phyloP scores from a whole-genome alignment of 2,329 filamentous ascomycete genomes.

The Pleomassaria siparia region DNA sequence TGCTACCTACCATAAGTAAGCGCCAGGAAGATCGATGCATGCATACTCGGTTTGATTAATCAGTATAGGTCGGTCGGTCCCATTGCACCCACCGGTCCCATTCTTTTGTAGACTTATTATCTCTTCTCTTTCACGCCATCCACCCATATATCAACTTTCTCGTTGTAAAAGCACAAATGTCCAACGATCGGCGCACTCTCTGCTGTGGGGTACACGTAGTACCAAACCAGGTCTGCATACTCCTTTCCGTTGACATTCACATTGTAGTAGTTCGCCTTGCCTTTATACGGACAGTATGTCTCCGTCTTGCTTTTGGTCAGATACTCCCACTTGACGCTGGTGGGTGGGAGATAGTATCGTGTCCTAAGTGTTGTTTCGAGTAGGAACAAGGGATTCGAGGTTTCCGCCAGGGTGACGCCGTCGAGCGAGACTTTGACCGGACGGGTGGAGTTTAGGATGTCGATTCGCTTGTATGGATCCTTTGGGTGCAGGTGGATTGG shows the following conservation, averaged over 20 bases:
- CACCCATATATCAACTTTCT: slow-evolving; percentile 65
- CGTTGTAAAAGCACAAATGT: slow-evolving; percentile 66
- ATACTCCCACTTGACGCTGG: slow-evolving; percentile 50
- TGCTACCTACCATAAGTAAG: too few relatives aligned
- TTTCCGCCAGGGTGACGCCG: slow-evolving; percentile 50
- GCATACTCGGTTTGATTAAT: too few relatives aligned
- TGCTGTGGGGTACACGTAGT: slow-evolving; percentile 58
- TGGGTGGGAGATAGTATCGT: slow-evolving; percentile 61
- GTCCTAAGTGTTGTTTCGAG: slow-evolving; percentile 62
- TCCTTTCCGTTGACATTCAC: slow-evolving; percentile 51
- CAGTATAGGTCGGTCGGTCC: too few relatives aligned
- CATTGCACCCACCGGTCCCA: too few relatives aligned
- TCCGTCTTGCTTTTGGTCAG: slow-evolving; percentile 54
- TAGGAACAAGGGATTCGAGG: slow-evolving; percentile 53
- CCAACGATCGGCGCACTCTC: slow-evolving; percentile 61
- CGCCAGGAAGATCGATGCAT: too few relatives aligned
- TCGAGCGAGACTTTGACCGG: slow-evolving; percentile 53
- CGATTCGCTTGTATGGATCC: slow-evolving; percentile 67
- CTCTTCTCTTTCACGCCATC: slow-evolving; percentile 51
- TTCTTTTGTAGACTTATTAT: too few relatives aligned
- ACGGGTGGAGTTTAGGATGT: slow-evolving; percentile 60
- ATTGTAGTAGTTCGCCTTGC: slow-evolving; percentile 64
- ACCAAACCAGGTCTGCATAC: slow-evolving; percentile 62
- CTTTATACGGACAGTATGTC: slow-evolving; percentile 69
- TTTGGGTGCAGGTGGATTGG: slow-evolving; percentile 65